phyloP scores from a whole-genome alignment of 345 rosid genomes.

The Crucihimalaya himalaica region DNA sequence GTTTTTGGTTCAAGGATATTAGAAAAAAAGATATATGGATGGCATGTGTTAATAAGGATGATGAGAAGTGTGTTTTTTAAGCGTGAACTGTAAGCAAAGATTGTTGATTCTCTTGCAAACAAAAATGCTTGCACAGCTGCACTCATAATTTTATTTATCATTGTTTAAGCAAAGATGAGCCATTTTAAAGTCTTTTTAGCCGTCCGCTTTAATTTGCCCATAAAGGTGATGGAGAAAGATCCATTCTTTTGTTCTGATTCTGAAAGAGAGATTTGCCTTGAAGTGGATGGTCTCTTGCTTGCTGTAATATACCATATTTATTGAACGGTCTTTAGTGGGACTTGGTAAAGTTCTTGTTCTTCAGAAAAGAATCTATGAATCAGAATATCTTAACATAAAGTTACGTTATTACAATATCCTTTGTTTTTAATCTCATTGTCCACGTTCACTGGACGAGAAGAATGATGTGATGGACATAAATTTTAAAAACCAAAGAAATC shows the following conservation, averaged over 20 bases:
- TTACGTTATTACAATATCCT: conserved; percentile 5
- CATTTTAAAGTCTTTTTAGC: conserved; percentile 28
- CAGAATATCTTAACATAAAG: neutral
- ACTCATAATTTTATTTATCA: neutral
- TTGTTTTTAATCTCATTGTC: conserved; percentile 16
- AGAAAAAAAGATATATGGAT: neutral
- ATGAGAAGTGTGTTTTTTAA: conserved; percentile 29
- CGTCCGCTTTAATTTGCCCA: conserved; percentile 25
- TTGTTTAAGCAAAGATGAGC: conserved; percentile 23
- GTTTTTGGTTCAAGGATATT: neutral
- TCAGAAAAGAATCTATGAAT: conserved; percentile 3
- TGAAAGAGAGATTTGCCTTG: conserved; percentile 25
- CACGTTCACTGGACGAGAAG: conserved; percentile 2
- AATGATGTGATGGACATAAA: too few relatives aligned
- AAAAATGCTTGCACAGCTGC: conserved; percentile 13
- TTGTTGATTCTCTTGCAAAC: conserved; percentile 27
- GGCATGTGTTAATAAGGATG: conserved; percentile 11
- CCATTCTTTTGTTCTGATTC: conserved; percentile 35
- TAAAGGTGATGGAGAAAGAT: conserved; percentile 28
- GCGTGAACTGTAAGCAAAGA: conserved; percentile 33
- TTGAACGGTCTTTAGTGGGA: conserved; percentile 21
- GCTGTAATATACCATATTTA: conserved; percentile 21
- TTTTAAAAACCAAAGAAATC: too few relatives aligned
- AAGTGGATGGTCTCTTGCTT: conserved; percentile 23
- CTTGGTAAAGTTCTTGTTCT: conserved; percentile 16